phyloP scores from a whole-genome alignment of 2,329 filamentous ascomycete species.

The Fusarium sp. region DNA sequence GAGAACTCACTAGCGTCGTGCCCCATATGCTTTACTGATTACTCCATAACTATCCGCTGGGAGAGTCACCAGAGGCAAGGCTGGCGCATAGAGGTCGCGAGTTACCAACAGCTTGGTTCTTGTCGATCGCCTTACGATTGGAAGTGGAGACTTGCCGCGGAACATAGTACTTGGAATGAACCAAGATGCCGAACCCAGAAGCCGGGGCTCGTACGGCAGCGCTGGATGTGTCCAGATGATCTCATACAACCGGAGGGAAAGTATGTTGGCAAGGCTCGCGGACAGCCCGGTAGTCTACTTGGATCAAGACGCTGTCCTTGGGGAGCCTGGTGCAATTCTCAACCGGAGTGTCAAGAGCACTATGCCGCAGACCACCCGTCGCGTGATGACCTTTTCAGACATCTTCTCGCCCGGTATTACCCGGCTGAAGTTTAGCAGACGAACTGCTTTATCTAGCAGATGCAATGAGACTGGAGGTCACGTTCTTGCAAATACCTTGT shows the following conservation, averaged over 20 bases:
- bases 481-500: background rate
- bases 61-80: background rate
- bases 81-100: background rate
- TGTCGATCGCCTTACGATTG: constrained; percentile 14
- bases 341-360: background rate
- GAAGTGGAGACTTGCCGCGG: constrained; percentile 1
- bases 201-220: background rate
- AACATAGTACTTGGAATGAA: background rate
- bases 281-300: background rate
- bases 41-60: background rate
- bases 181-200: background rate
- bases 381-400: accelerated
- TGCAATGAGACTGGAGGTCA: background rate
- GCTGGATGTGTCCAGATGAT: background rate
- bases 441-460: background rate
- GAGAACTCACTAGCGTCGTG: background rate
- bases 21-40: constrained; percentile 9
- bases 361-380: background rate
- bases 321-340: accelerated
- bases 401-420: background rate
- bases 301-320: background rate
- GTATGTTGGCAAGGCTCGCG: background rate
- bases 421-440: background rate
- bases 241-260: background rate
- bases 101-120: background rate